Base-by-base conservation (phyloP, 2,329 filamentous ascomycete species). In the Sporothrix luriei region DNA sequence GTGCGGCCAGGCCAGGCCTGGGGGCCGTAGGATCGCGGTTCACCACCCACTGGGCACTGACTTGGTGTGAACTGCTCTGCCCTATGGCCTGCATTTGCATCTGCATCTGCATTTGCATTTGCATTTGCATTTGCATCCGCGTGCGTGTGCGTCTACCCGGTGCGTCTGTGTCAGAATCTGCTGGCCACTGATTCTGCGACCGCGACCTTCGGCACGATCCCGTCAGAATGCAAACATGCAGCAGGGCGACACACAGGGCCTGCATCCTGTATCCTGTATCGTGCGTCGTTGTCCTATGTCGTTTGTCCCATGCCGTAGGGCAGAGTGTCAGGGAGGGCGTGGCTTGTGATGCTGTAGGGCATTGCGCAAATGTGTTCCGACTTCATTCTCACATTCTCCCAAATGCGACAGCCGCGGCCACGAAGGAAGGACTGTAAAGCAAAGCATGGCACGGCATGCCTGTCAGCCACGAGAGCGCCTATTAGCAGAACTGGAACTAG, bases 61-160 rank as follows among this genome's bases (percentile, higher is more conserved):
- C 43, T 55, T 55, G 55, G 66, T 68, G 59, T 55, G 59, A 68
- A 57, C 33, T 49, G 46, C 21, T 66, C 59, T 61, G 66, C 66
- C 69, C 69, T 70, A 70, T 43, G 66, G 69, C 43, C 69, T 68
- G 69, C 69, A 70, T 68, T 54, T 67, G 65, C 62, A 52, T 54
- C 33, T 68, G 52, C 57, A 40, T 64, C 38, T 68, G 52, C 52
- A 55, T 69, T 3, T 33, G 48, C 46, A 40, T 62, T 29, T 54
- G 67, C 43, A 24, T 49, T 11, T 64, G 43, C 59, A 43, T 49
- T 14, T 49, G 48, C 38, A 19, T 49, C 1, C 48, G 7, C 21
- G 19, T n/a, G 43, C 43, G 46, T 52, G 46, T 52, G 46, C 62
- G 62, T 38, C 46, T 46, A 26, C 46, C 19, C 14, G 38, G 46